Evolutionary conservation across 257 asterid species (phyloP), one percentile per base, ranked within the genome.

Genomic region (Solanum dulcamara): DNA sequence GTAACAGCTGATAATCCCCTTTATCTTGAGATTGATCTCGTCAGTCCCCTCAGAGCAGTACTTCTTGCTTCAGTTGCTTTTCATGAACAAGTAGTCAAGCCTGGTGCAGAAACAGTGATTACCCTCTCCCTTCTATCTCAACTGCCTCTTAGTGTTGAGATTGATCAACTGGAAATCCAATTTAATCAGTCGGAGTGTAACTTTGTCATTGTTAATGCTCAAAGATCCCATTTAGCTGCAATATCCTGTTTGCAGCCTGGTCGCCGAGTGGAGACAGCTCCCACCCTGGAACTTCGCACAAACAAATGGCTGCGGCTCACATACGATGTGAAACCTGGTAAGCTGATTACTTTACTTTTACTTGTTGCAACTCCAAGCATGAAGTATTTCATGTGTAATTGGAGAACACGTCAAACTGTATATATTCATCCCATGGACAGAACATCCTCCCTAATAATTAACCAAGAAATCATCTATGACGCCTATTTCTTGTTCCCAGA

Each of bases 101-200:
- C 98, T 32, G 97, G 98, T 84, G 91, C 87, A 83, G 91, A 91
- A 66, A 89, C 97, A 64, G 91, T 89, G 88, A 87, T 97, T 88
- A 90, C 98, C 53, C 90, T 97, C 87, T 92, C 99, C 12, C 94
- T 97, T 90, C 92, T 92, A 80, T 92, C 99, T 81, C 98, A 92
- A 35, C 89, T 97, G 64, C 99, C 99, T 0, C 89, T 84, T 80
- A 88, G 89, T 80, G 91, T 95, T 79, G 99, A 95, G 90, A 91
- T 97, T 60, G 99, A 97, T 90, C 99, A 95, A 92, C 88, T 97
- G 88, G 99, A 97, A 93, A 94, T 97, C 89, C 99, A 94, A 85
- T 97, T 97, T 85, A 97, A 97, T 89, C 98, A 97, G 87, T 90
- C 98, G 0, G 98, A 97, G 72, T 95, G 97, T 86, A 95, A 94